Base-by-base conservation (phyloP, 495 filamentous ascomycete genomes). In the Annulohypoxylon bovei region DNA sequence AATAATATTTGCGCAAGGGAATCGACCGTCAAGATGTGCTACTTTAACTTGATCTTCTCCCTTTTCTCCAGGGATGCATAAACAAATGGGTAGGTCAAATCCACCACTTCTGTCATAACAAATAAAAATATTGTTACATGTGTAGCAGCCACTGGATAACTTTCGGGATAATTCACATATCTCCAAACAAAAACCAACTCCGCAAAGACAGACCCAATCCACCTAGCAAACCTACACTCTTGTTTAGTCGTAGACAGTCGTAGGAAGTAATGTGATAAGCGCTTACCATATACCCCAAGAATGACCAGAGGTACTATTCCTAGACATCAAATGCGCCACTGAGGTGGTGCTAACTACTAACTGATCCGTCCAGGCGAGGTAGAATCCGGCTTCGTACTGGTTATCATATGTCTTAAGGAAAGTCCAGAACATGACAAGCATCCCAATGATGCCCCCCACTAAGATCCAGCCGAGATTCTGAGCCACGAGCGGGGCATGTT, bases 281-380 rank as follows among this genome's bases (percentile, higher is more conserved):
- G 37, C 52, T 55, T 35, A 55, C 52, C 52, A 55, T 7, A 55
- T 55, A 23, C 28, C 32, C 52, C 52, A 55, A 9, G 52, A 55
- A 23, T 55, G 52, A 6, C 52, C 52, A 37, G 52, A 55, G 2
- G 52, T 55, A 12, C 37, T 55, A 37, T 55, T 22, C 30, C 52
- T 35, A 16, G 28, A 55, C 52, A 55, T 55, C 32, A 55, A 27
- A 6, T 55, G 52, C 1, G 32, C 28, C 32, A 55, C 52, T 1
- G 52, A 55, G 11, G 52, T 37, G 32, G 28, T 37, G 30, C 52
- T 55, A 1, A 55, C 28, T n/a, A 55, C n/a, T 3, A 55, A 7
- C 5, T 55, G 52, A 6, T 37, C 28, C 18, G 32, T 37, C 28
- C 28, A 55, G 16, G 52, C 52, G 9, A 33, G 28, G 7, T 37